Evolutionary conservation across 495 filamentous ascomycete genomes (phyloP).

Genomic region (Xylaria acuta): DNA sequence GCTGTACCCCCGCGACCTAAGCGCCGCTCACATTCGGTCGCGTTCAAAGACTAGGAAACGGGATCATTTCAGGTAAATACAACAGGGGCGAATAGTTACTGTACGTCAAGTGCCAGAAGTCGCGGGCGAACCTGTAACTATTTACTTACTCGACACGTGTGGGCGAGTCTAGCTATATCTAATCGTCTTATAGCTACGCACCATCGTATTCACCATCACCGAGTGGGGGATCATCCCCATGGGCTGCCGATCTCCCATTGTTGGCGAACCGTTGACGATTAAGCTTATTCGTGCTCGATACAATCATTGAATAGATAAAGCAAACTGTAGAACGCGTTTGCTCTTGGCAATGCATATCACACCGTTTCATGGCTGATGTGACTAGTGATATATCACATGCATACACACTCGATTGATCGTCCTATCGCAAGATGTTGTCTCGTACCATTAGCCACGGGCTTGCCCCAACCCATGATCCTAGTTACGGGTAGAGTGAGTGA

Average conservation of each 20-base stretch:
- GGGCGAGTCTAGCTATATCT: neutral
- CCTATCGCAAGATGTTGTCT: neutral
- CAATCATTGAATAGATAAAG: neutral
- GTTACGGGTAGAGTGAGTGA: neutral
- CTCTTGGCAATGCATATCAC: neutral
- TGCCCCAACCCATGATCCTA: neutral
- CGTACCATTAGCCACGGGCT: neutral
- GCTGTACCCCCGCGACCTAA: neutral
- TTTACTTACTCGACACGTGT: neutral
- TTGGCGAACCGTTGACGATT: neutral
- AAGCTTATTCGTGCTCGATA: neutral
- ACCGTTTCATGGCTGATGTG: neutral
- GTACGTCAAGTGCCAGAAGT: neutral
- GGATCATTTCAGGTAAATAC: constrained; percentile 12
- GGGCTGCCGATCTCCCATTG: neutral
- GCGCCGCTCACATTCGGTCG: neutral
- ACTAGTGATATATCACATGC: neutral
- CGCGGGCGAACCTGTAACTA: neutral
- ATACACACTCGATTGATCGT: neutral
- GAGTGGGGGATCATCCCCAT: neutral
- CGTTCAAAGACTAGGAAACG: neutral
- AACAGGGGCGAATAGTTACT: neutral
- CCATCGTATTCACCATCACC: neutral
- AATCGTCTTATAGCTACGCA: neutral
- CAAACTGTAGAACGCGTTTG: neutral